Evolutionary conservation across 495 filamentous ascomycete genomes (phyloP).

Genomic region (Daldinia bambusicola): DNA sequence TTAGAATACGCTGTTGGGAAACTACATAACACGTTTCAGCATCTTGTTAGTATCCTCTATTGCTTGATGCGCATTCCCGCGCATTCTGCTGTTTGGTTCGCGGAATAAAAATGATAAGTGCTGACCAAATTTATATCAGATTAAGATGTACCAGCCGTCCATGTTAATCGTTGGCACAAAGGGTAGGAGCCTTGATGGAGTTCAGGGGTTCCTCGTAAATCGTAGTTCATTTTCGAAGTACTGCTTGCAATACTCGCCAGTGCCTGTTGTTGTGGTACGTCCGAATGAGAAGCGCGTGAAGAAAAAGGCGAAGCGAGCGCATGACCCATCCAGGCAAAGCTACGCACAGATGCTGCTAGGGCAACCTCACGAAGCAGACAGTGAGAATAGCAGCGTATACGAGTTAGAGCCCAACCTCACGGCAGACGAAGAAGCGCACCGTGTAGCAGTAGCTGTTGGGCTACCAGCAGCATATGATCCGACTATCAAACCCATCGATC

Average conservation of each 20-base stretch:
- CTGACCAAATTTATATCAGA: conserved; percentile 61
- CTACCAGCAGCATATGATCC: conserved; percentile 68
- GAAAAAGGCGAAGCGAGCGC: conserved; percentile 87
- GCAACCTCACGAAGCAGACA: conserved; percentile 67
- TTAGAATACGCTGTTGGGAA: conserved; percentile 93
- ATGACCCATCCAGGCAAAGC: conserved; percentile 78
- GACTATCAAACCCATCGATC: conserved; percentile 61
- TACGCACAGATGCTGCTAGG: conserved; percentile 84
- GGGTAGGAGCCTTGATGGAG: conserved; percentile 84
- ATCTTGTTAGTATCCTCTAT: conserved; percentile 72
- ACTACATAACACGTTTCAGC: conserved; percentile 89
- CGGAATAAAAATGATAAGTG: not conserved
- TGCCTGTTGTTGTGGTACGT: conserved; percentile 96
- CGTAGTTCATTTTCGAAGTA: conserved; percentile 94
- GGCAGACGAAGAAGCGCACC: conserved; percentile 72
- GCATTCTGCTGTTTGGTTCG: not conserved
- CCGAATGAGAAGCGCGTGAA: conserved; percentile 90
- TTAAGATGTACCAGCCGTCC: conserved; percentile 91
- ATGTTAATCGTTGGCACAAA: conserved; percentile 96
- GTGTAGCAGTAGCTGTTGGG: conserved; percentile 76
- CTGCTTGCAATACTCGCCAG: conserved; percentile 93
- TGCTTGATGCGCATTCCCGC: not conserved
- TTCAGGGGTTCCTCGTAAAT: conserved; percentile 85
- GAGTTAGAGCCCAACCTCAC: conserved; percentile 59
- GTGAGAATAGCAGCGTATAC: conserved; percentile 57